Evolutionary conservation across 345 rosid genomes (phyloP).

Genomic region (Rhizophora mangle): DNA sequence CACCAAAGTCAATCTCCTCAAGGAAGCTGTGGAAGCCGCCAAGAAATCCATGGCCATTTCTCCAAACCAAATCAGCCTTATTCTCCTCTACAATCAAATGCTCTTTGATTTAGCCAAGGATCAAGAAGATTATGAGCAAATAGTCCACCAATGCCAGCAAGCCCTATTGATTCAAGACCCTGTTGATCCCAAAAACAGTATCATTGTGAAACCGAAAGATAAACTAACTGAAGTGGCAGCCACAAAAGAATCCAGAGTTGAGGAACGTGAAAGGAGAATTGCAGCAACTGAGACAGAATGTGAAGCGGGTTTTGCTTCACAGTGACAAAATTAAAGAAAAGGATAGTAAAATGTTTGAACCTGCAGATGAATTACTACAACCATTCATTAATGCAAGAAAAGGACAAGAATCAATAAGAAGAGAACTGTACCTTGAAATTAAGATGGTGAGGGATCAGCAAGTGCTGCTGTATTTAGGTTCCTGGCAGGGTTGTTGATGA

Average conservation of each 20-base stretch:
- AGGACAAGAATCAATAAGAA: too few relatives aligned
- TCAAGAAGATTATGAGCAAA: background rate
- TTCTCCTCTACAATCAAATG: background rate
- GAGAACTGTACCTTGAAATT: too few relatives aligned
- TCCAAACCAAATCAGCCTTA: constrained; percentile 2
- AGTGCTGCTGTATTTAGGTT: too few relatives aligned
- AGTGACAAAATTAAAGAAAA: too few relatives aligned
- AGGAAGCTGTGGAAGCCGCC: background rate
- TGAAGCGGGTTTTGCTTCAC: background rate
- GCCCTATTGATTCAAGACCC: background rate
- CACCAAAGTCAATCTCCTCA: background rate
- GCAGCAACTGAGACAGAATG: background rate
- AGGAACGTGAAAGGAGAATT: background rate
- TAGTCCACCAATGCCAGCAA: background rate
- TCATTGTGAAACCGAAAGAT: too few relatives aligned
- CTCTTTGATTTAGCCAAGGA: background rate
- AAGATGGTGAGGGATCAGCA: too few relatives aligned
- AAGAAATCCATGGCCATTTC: background rate
- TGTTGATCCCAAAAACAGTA: too few relatives aligned
- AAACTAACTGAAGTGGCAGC: too few relatives aligned
- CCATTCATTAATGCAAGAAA: too few relatives aligned
- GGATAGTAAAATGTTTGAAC: too few relatives aligned
- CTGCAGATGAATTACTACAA: too few relatives aligned
- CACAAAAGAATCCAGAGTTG: background rate
- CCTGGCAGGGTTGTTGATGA: too few relatives aligned